Conservation (phyloP, 2,329 filamentous ascomycete genomes). For the Trichoderma harzianum region DNA sequence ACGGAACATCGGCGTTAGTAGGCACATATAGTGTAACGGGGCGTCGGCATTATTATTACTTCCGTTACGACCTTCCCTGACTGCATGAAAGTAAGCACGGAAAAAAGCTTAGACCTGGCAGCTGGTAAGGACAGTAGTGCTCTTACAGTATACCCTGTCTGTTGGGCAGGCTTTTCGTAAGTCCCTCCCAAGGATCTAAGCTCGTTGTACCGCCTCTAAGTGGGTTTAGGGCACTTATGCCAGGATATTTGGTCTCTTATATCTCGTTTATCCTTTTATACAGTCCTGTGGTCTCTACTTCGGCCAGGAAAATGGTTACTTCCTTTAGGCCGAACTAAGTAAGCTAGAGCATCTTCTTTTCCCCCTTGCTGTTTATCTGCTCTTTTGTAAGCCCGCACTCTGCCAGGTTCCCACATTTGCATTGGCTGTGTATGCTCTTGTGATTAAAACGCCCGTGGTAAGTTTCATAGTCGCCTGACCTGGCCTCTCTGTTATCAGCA, state of each 20-base stretch:
- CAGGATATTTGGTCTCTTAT: not conserved
- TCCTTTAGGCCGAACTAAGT: not conserved
- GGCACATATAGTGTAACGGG: not conserved
- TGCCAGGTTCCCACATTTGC: not conserved
- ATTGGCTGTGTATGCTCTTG: too few relatives aligned
- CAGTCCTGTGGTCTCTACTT: not conserved
- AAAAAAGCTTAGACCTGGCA: not conserved
- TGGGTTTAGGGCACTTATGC: not conserved
- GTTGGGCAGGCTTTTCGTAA: too few relatives aligned
- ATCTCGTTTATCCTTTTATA: not conserved
- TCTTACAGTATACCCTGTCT: too few relatives aligned
- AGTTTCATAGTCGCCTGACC: too few relatives aligned
- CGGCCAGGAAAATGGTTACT: not conserved
- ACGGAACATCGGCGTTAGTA: not conserved
- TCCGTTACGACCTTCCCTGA: not conserved
- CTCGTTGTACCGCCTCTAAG: not conserved
- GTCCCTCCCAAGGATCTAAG: too few relatives aligned
- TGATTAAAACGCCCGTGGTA: too few relatives aligned
- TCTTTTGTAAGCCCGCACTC: not conserved
- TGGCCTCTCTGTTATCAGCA: too few relatives aligned
- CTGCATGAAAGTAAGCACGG: not conserved
- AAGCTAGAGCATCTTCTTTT: not conserved
- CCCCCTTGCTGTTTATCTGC: not conserved
- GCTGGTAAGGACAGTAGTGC: not conserved
- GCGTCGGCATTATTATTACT: not conserved